Evolutionary conservation across 1,284 basidiomycete species (phyloP), one percentile per base, ranked within the genome.

Genomic region (Mycosarcoma mackinlayi): DNA sequence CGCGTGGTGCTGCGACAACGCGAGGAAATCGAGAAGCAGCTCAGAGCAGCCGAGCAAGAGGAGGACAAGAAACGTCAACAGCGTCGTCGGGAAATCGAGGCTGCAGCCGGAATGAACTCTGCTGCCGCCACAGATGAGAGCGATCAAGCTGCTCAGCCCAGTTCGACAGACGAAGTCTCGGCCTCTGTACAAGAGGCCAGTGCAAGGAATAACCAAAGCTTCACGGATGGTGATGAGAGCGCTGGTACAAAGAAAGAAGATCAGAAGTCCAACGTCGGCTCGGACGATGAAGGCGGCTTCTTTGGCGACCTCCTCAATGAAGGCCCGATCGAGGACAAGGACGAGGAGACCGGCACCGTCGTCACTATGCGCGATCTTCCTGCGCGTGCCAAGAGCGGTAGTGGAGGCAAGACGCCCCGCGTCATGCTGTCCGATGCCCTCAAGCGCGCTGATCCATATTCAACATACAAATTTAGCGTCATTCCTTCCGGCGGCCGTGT

Each of bases 221-320:
- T n/a, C n/a, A n/a, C n/a, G n/a, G n/a, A n/a, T n/a, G n/a, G n/a
- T n/a, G n/a, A n/a, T n/a, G n/a, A n/a, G n/a, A n/a, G n/a, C n/a
- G n/a, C n/a, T n/a, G n/a, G n/a, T n/a, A n/a, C n/a, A n/a, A n/a
- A n/a, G n/a, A n/a, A n/a, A n/a, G n/a, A n/a, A n/a, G 49, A 56
- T 39, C 44, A 48, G 18, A 59, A 53, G 21, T 21, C 46, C 8
- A 61, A 60, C 6, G 48, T 31, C 9, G 54, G 31, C 37, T 67
- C 70, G 7, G 69, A 65, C 25, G 47, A 52, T 30, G 85, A 85
- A 23, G 88, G 86, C 7, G 91, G 90, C 8, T 80, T 97, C 42
- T 88, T 97, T 67, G 87, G 87, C 14, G 90, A 88, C 46, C 85
- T 95, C 63, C 86, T 98, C 34, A 91, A 96, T 42, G 87, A 87